Evolutionary conservation across 2,329 filamentous ascomycete genomes (phyloP).

Genomic region (Microcyclosporella mali): DNA sequence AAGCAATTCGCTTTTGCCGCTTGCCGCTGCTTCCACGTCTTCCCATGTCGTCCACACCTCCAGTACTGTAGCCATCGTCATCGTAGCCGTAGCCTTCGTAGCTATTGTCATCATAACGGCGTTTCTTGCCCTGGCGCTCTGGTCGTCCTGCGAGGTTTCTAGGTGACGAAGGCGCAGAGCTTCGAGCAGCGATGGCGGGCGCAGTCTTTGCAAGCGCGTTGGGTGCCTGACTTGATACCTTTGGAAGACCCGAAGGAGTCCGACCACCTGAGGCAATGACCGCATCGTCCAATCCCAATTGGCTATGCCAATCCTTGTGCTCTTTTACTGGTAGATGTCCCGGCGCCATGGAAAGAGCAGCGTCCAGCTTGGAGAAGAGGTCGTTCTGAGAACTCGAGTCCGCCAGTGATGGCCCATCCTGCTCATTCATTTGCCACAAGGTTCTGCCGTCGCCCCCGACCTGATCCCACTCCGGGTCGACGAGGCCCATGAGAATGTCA

Average conservation of each 20-base stretch:
- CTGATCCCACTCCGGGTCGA: slow-evolving; percentile 29
- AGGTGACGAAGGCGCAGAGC: slow-evolving; percentile 34
- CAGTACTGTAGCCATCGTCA: slow-evolving; percentile 66
- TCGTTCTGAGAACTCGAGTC: slow-evolving; percentile 27
- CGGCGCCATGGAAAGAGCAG: slow-evolving; percentile 38
- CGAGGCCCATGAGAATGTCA: slow-evolving; percentile 30
- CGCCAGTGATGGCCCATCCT: slow-evolving; percentile 35
- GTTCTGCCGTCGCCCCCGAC: slow-evolving; percentile 10
- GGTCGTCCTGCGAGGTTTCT: slow-evolving; percentile 49
- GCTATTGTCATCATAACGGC: slow-evolving; percentile 67
- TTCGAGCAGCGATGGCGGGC: slow-evolving; percentile 16
- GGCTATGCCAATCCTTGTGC: slow-evolving; percentile 37
- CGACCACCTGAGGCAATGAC: slow-evolving; percentile 25
- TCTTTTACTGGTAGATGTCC: slow-evolving; percentile 39
- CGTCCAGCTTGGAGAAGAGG: slow-evolving; percentile 34
- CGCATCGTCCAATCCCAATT: slow-evolving; percentile 42
- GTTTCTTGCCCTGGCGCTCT: slow-evolving; percentile 64
- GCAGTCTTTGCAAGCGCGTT: slow-evolving; percentile 22
- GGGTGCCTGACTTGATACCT: slow-evolving; percentile 5
- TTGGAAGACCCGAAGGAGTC: slow-evolving; percentile 5
- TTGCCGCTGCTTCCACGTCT: slow-evolving; percentile 20
- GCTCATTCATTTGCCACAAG: slow-evolving; percentile 30
- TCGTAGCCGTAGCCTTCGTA: slow-evolving; percentile 65
- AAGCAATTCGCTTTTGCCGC: slow-evolving; percentile 24
- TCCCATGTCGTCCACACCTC: slow-evolving; percentile 57